These are phyloP conservation scores for Hansenula lynferdii DNA, from an alignment of 1,139 yeast species.

Conservation along the genomic window DNA sequence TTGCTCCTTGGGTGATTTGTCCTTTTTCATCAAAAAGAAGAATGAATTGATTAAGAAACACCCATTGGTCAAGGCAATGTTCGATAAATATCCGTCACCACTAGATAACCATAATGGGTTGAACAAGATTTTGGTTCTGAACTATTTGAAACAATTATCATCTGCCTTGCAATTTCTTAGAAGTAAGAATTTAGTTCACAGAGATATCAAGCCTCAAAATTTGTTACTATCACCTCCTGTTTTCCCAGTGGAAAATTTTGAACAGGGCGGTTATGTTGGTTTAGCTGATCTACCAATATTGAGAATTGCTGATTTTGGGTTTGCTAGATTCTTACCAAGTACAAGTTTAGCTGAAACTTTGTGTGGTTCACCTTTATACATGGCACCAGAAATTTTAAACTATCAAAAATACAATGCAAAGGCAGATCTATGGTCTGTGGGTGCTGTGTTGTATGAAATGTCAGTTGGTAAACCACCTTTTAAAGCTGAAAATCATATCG, in stretches of 20 bases:
- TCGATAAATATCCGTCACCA: constrained; percentile 82
- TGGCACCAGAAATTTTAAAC: constrained; percentile 96
- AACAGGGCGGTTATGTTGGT: constrained; percentile 59
- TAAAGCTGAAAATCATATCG: constrained; percentile 88
- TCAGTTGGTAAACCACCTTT: constrained; percentile 94
- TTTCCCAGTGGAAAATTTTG: constrained; percentile 57
- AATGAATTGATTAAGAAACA: constrained; percentile 68
- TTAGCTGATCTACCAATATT: constrained; percentile 84
- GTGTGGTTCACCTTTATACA: constrained; percentile 95
- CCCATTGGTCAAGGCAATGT: constrained; percentile 72
- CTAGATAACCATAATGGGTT: constrained; percentile 67
- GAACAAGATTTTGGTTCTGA: constrained; percentile 71
- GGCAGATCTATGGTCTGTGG: constrained; percentile 97
- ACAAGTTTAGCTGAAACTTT: constrained; percentile 94
- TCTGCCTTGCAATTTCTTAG: constrained; percentile 81
- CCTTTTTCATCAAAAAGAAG: constrained; percentile 77
- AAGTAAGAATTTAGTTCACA: constrained; percentile 78
- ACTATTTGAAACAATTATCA: constrained; percentile 81
- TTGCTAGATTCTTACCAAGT: constrained; percentile 89
- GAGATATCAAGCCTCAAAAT: constrained; percentile 95
- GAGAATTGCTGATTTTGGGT: constrained; percentile 96
- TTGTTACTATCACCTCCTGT: constrained; percentile 72
- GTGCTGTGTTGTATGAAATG: constrained; percentile 95
- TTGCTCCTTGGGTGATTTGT: constrained; percentile 91
- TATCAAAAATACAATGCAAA: constrained; percentile 96